Conservation (phyloP, 23 red algal genomes). For the Cyanidioschyzon merolae region DNA sequence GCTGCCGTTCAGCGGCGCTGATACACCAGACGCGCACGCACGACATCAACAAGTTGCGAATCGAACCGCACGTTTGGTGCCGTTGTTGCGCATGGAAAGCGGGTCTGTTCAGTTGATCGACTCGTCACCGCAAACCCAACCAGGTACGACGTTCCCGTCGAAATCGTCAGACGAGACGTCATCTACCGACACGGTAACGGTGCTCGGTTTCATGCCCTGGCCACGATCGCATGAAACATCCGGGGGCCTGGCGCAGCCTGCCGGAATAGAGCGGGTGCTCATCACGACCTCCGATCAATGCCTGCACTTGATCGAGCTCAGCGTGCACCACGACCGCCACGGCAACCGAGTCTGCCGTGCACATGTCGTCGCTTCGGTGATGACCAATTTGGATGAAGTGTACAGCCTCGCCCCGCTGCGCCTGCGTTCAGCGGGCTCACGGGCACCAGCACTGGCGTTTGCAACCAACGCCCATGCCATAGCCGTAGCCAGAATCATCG, state of each 20-base stretch:
- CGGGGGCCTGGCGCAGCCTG: neutral
- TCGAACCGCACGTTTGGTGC: neutral
- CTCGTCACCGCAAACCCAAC: neutral
- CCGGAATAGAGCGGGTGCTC: neutral
- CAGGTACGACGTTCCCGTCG: neutral
- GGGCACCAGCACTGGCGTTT: neutral
- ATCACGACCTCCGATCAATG: neutral
- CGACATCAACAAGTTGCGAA: neutral
- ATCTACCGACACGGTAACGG: neutral
- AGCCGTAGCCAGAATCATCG: neutral
- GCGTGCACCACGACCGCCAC: neutral
- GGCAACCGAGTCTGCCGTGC: neutral
- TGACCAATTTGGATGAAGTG: constrained; percentile 13
- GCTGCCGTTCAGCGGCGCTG: neutral
- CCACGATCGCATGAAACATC: neutral
- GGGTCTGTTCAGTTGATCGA: neutral
- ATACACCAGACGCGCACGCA: neutral
- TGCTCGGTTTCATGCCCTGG: neutral
- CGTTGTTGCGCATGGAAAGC: neutral
- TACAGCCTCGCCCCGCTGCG: neutral
- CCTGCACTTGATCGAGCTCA: neutral
- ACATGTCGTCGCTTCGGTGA: neutral
- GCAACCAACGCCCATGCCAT: constrained; percentile 9
- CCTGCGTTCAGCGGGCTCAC: neutral
- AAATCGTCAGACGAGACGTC: neutral